These are phyloP conservation scores for Aureobasidium melanogenum DNA, from an alignment of 2,329 filamentous ascomycete species.

Conservation along the genomic window DNA sequence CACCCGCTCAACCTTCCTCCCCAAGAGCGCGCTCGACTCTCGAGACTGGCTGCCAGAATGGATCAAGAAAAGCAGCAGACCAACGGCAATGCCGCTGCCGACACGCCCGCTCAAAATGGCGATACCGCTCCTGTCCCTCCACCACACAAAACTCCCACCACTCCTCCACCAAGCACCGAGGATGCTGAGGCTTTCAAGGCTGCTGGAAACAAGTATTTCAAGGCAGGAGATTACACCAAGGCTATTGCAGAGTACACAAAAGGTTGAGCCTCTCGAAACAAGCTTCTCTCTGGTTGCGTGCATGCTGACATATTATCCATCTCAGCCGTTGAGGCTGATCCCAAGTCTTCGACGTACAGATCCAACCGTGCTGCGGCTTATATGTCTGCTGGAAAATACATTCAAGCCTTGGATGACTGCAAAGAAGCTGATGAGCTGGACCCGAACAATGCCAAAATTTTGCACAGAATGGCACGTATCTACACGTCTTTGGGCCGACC, in stretches of 20 bases:
- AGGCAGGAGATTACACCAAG: conserved; percentile 78
- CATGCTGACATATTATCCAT: conserved; percentile 18
- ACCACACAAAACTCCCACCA: conserved; percentile 53
- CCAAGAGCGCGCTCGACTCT: conserved; percentile 73
- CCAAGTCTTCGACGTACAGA: conserved; percentile 78
- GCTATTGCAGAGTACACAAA: conserved; percentile 92
- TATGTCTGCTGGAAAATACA: conserved; percentile 76
- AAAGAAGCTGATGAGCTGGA: conserved; percentile 74
- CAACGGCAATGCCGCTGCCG: conserved; percentile 67
- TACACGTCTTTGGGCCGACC: conserved; percentile 81
- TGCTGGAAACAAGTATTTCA: conserved; percentile 93
- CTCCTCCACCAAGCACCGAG: conserved; percentile 34
- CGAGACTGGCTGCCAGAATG: conserved; percentile 46
- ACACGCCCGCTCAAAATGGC: conserved; percentile 49
- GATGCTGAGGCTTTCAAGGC: conserved; percentile 90
- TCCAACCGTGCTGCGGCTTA: conserved; percentile 92
- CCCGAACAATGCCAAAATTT: conserved; percentile 75
- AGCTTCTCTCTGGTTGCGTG: conserved; percentile 12
- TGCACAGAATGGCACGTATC: conserved; percentile 80
- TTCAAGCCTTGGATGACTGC: conserved; percentile 78
- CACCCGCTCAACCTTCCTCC: conserved; percentile 87
- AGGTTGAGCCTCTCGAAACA: conserved; percentile 44
- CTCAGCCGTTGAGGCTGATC: conserved; percentile 78
- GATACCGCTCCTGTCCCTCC: conserved; percentile 55
- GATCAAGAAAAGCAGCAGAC: conserved; percentile 35